Evolutionary conservation across 2,329 filamentous ascomycete genomes (phyloP), one percentile per base, ranked within the genome.

Genomic region (Penicillium brasilianum): DNA sequence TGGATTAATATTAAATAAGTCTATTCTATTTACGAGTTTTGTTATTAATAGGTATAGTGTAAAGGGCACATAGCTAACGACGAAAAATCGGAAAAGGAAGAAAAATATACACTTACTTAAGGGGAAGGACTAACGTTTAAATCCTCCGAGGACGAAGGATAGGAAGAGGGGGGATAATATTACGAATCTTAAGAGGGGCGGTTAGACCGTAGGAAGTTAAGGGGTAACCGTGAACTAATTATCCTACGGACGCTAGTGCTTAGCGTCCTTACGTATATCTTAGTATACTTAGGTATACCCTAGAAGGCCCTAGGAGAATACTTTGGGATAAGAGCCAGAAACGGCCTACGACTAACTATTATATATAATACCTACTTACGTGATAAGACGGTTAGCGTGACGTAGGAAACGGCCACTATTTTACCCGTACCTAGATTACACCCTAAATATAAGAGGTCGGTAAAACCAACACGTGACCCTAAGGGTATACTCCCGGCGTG

Each of bases 91-190:
- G 14, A 20, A 52, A 37, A 25, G 25, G 9, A 52, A 39, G 11
- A 39, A 52, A 20, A 39, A 37, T 22, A 50, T 13, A 25, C 13
- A 52, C 43, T 46, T 36, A 52, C 32, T 9, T 22, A 25, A 39
- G 34, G 16, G 49, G 3, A 20, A 18, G 13, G 1, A 37, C 6
- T 22, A 37, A 49, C 16, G 20, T 37, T 52, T 25, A 37, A 52
- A 37, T 52, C 32, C 30, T 52, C 37, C 37, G 22, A 22, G 49
- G 32, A 52, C 14, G 25, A 52, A 52, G 32, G 18, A 37, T 36
- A 52, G 18, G 32, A 11, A 37, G 25, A 14, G n/a, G 11, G 49
- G 32, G 49, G 30, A 51, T 51, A 36, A 51, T 51, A 36, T 51
- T 51, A 51, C 30, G 41, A 9, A 34, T 9, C 36, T 37, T 11